A percentile compares a stretch with the other conserved stretches of the same genome.
Conservation (phyloP, 2,329 filamentous ascomycete species). For the Alternaria conjuncta region DNA sequence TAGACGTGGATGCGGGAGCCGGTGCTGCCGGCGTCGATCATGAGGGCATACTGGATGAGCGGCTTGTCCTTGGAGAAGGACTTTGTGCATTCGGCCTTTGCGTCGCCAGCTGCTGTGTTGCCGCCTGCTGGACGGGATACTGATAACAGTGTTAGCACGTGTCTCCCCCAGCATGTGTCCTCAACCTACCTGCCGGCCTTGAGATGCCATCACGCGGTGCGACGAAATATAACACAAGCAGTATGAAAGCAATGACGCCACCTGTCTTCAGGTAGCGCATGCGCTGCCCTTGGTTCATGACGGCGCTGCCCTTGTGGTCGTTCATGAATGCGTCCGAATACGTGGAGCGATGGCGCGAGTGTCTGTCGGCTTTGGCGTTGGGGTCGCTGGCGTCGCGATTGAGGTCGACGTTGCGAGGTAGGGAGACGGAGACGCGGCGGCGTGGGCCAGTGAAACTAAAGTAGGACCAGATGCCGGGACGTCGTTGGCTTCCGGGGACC, state of each 20-base stretch:
- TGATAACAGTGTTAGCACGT: constrained; percentile 4
- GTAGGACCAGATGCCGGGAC: constrained; percentile 61
- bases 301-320: constrained; percentile 55
- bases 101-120: constrained; percentile 61
- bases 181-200: constrained; percentile 29
- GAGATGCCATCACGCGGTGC: constrained; percentile 50
- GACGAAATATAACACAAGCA: constrained; percentile 65
- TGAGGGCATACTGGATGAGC: constrained; percentile 94
- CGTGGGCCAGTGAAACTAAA: constrained; percentile 58
- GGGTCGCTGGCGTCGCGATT: constrained; percentile 49
- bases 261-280: constrained; percentile 67
- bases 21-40: constrained; percentile 98
- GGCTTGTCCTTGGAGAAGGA: constrained; percentile 89
- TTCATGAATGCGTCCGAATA: constrained; percentile 51
- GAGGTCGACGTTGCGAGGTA: constrained; percentile 51
- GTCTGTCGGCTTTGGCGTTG: constrained; percentile 56
- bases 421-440: constrained; percentile 59
- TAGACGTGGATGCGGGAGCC: constrained; percentile 98
- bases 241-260: constrained; percentile 63
- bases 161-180: background rate
- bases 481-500: constrained; percentile 51
- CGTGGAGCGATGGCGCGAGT: constrained; percentile 45
- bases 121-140: constrained; percentile 41
- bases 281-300: constrained; percentile 68
- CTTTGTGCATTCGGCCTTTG: constrained; percentile 77